Conservation (phyloP, 345 rosid genomes). For the Brassica incana region DNA sequence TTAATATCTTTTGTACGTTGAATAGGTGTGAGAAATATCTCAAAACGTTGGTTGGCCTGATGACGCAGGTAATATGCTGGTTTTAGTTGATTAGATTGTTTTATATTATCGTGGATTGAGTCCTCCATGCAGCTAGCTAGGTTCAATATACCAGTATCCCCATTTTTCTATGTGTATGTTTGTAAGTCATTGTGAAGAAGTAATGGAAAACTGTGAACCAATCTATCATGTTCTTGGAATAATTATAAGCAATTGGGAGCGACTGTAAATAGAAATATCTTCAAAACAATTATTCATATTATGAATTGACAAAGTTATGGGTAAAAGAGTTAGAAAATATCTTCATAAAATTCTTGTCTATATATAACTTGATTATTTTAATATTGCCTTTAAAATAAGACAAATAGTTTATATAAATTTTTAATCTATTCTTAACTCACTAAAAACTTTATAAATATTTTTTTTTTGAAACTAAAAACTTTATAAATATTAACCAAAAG, state of each 20-base stretch:
- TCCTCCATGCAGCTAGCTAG: conserved; percentile 36
- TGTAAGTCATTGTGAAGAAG: neutral
- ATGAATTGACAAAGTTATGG: neutral
- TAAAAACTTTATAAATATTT: neutral
- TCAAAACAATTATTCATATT: neutral
- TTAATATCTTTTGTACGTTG: conserved; percentile 26
- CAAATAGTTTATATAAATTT: neutral
- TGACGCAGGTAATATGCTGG: conserved; percentile 23
- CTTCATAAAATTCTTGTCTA: neutral
- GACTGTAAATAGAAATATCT: neutral
- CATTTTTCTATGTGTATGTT: neutral
- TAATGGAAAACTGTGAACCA: neutral
- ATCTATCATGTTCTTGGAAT: neutral
- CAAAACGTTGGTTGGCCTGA: conserved; percentile 11
- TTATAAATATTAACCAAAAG: neutral
- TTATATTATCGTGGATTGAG: conserved; percentile 17
- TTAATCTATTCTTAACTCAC: neutral
- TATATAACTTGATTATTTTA: neutral
- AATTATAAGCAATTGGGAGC: neutral
- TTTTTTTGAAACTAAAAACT: neutral
- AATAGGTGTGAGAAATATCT: conserved; percentile 27
- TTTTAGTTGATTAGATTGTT: conserved; percentile 12
- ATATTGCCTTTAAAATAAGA: neutral
- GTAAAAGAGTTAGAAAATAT: neutral
- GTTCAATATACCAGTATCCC: neutral